A percentile compares a stretch with the other conserved stretches of the same genome.
Conservation (phyloP, 148 eudicot species). For the Talinum fruticosum region DNA sequence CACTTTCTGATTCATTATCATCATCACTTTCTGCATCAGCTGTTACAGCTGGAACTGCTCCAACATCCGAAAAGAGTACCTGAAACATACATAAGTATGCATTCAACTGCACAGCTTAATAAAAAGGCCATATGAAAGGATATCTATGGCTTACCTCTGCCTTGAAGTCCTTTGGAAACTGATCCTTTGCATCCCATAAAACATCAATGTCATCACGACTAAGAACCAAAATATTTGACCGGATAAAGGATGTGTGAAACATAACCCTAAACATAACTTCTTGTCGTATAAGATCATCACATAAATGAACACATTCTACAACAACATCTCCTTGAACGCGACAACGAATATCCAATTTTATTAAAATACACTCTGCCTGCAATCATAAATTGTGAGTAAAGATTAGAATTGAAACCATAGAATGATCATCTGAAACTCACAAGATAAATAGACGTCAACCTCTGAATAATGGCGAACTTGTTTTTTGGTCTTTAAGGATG, state of each 20-base stretch:
- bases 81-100: slow-evolving; percentile 48
- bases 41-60: slow-evolving; percentile 46
- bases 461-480: slow-evolving; percentile 43
- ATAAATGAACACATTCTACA: slow-evolving; percentile 68
- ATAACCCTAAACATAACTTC: slow-evolving; percentile 76
- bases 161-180: slow-evolving; percentile 58
- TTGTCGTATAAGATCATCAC: slow-evolving; percentile 48
- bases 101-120: slow-evolving; percentile 42
- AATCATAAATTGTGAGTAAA: slow-evolving; percentile 17
- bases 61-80: slow-evolving; percentile 81
- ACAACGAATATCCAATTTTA: slow-evolving; percentile 61
- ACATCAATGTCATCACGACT: slow-evolving; percentile 71
- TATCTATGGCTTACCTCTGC: slow-evolving; percentile 55
- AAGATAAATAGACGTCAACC: slow-evolving; percentile 38
- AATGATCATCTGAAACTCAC: background rate
- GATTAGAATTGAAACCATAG: slow-evolving; percentile 19
- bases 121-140: slow-evolving; percentile 17
- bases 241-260: slow-evolving; percentile 76
- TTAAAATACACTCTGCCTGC: slow-evolving; percentile 69
- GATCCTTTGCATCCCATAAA: slow-evolving; percentile 69
- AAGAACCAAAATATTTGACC: slow-evolving; percentile 58
- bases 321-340: slow-evolving; percentile 84
- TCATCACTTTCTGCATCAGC: slow-evolving; percentile 45
- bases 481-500: slow-evolving; percentile 52
- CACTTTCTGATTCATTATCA: slow-evolving; percentile 49